Conservation (phyloP, 2,329 filamentous ascomycete species). For the Aureobasidium vineae region DNA sequence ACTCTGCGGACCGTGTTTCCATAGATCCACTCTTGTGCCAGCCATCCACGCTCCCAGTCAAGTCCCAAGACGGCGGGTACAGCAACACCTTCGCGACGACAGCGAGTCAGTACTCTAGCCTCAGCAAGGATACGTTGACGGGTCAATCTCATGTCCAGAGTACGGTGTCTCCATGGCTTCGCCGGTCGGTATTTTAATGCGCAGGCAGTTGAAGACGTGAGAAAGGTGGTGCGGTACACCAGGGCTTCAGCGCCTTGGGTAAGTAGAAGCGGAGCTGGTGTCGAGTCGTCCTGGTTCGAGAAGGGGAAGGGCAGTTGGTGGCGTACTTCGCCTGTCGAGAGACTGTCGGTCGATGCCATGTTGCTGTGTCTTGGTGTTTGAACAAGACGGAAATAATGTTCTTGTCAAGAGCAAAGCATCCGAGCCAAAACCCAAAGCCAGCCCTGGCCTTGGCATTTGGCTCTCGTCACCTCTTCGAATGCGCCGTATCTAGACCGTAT, state of each 20-base stretch:
- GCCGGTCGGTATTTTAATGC: constrained; percentile 88
- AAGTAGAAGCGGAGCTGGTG: constrained; percentile 64
- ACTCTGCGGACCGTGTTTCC: constrained; percentile 66
- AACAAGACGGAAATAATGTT: neutral
- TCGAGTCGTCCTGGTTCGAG: constrained; percentile 53
- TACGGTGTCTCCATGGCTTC: constrained; percentile 89
- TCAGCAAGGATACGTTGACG: constrained; percentile 85
- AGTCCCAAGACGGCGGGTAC: constrained; percentile 78
- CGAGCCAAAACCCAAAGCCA: neutral
- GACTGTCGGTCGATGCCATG: neutral
- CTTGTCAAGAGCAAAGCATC: neutral
- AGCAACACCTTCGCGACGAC: constrained; percentile 71
- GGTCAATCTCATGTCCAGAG: constrained; percentile 83
- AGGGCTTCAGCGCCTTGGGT: constrained; percentile 95
- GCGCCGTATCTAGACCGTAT: constrained; percentile 16
- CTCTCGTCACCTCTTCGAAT: neutral
- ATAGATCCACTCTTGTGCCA: constrained; percentile 81
- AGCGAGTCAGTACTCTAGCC: constrained; percentile 77
- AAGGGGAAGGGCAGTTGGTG: constrained; percentile 59
- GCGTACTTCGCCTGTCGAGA: neutral
- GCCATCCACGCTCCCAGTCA: constrained; percentile 64
- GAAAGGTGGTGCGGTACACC: constrained; percentile 82
- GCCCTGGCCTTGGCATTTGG: neutral
- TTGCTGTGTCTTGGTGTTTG: too few relatives aligned
- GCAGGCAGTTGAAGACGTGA: constrained; percentile 64